These are phyloP conservation scores for Geotrichum klebahnii DNA, from an alignment of 1,139 yeast genomes.

Conservation along the genomic window DNA sequence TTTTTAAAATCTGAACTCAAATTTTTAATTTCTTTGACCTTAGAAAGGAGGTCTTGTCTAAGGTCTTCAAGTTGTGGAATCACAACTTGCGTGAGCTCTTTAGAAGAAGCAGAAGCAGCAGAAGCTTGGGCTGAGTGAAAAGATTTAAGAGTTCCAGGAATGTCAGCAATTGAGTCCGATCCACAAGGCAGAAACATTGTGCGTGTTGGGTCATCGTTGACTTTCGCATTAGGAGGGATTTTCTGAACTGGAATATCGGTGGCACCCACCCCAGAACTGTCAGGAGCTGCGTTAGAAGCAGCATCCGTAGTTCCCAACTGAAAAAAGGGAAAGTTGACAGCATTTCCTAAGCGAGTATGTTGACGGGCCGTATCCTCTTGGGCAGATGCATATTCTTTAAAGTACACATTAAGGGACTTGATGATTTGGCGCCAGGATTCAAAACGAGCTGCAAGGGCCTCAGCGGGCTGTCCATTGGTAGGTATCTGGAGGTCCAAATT, in stretches of 20 bases:
- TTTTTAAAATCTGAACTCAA: constrained; percentile 80
- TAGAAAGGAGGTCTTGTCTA: constrained; percentile 72
- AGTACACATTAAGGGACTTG: constrained; percentile 65
- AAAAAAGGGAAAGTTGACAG: constrained; percentile 57
- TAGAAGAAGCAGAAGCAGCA: constrained; percentile 60
- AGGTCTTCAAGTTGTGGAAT: constrained; percentile 84
- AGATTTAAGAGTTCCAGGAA: constrained; percentile 65
- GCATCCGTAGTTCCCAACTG: constrained; percentile 24
- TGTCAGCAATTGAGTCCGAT: constrained; percentile 75
- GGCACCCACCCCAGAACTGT: constrained; percentile 35
- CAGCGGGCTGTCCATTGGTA: constrained; percentile 72
- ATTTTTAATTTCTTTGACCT: constrained; percentile 81
- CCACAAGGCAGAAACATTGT: constrained; percentile 68
- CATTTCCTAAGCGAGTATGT: constrained; percentile 74
- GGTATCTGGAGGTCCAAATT: constrained; percentile 39
- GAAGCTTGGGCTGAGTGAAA: constrained; percentile 72
- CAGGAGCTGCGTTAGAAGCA: background rate
- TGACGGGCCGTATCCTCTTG: constrained; percentile 86
- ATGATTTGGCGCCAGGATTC: constrained; percentile 82
- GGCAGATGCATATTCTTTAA: constrained; percentile 74
- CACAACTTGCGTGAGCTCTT: constrained; percentile 62
- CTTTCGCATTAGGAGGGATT: no score
- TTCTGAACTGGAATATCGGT: constrained; percentile 10
- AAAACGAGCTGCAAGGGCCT: constrained; percentile 75
- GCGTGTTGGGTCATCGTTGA: constrained; percentile 36